These are phyloP conservation scores for Aureoboletus auriporus DNA, from an alignment of 768 basidiomycete species.

Conservation along the genomic window DNA sequence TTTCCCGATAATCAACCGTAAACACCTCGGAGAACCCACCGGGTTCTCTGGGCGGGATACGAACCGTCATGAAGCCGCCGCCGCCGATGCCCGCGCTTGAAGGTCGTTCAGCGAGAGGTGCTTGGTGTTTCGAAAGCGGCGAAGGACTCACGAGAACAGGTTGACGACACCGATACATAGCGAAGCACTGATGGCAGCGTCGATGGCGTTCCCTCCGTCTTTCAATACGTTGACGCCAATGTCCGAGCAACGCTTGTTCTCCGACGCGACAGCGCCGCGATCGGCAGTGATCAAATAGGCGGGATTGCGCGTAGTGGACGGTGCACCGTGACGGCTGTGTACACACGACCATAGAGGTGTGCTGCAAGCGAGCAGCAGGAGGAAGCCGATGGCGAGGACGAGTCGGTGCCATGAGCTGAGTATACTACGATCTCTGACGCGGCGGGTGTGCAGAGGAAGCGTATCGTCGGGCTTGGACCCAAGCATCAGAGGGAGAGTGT, in stretches of 20 bases:
- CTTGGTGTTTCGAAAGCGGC: background rate
- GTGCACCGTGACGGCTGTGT: background rate
- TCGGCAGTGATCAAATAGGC: slow-evolving; percentile 58
- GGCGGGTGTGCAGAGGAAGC: slow-evolving; percentile 21
- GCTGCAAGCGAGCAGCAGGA: slow-evolving; percentile 6
- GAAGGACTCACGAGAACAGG: slow-evolving; percentile 74
- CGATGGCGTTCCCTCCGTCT: slow-evolving; percentile 88
- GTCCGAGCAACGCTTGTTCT: slow-evolving; percentile 81
- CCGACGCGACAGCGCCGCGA: slow-evolving; percentile 85
- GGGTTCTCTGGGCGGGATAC: slow-evolving; percentile 53
- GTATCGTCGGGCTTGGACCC: background rate
- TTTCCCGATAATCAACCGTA: slow-evolving; percentile 86
- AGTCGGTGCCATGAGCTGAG: slow-evolving; percentile 10
- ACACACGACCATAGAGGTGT: background rate
- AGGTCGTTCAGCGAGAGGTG: slow-evolving; percentile 1
- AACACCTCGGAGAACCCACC: slow-evolving; percentile 54
- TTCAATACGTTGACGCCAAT: slow-evolving; percentile 76
- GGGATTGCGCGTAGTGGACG: slow-evolving; percentile 38
- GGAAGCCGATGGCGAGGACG: slow-evolving; percentile 9
- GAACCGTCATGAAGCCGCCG: slow-evolving; percentile 82
- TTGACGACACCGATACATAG: slow-evolving; percentile 83
- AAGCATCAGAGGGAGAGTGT: background rate
- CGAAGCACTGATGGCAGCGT: slow-evolving; percentile 76
- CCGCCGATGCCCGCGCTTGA: slow-evolving; percentile 79
- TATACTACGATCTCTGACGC: background rate